Evolutionary conservation across 2,329 filamentous ascomycete genomes (phyloP), one percentile per base, ranked within the genome.

Genomic region (Cytospora schulzeri): DNA sequence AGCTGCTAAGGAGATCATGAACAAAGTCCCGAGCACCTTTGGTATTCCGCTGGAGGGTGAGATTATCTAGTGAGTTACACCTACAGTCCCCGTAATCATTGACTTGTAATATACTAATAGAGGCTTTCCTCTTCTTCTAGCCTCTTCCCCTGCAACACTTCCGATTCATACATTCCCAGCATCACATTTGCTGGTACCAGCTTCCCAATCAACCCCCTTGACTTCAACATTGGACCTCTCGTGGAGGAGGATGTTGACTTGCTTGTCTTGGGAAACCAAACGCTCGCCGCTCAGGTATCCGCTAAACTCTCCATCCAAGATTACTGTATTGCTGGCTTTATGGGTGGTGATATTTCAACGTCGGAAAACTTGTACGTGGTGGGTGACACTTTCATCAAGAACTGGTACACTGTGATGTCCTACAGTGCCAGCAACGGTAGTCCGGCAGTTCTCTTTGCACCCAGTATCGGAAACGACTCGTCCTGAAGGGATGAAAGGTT

Each of bases 371-470:
- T 63, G 45, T 63, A 57, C 54, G 54, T 63, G 3, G 60, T 63
- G 4, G 60, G 60, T 11, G 60, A 63, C 22, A 55, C 55, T 4
- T 63, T 63, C 31, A 57, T 63, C 60, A 63, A 63, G 60, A 63
- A 63, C 31, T 63, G 60, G 60, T 63, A 63, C 54, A 57, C 60
- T 4, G 60, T 63, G 7, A 51, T 63, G 28, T 63, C 60, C n/a
- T 63, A 63, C 54, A 48, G 41, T 41, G 60, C 54, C 17, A 54
- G 35, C 31, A 19, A 41, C 56, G 60, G 60, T 29, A 57, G 54
- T 5, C 60, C 60, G 15, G 60, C 60, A 57, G 60, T 63, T 4
- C 54, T 63, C 15, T 57, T 63, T 12, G 54, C 54, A 8, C 22
- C 60, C 11, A 63, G 54, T 29, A 57, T 63, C 29, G 60, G 31